Conservation (phyloP, 805 yeast genomes). For the Pichia nanzhaoensis region DNA sequence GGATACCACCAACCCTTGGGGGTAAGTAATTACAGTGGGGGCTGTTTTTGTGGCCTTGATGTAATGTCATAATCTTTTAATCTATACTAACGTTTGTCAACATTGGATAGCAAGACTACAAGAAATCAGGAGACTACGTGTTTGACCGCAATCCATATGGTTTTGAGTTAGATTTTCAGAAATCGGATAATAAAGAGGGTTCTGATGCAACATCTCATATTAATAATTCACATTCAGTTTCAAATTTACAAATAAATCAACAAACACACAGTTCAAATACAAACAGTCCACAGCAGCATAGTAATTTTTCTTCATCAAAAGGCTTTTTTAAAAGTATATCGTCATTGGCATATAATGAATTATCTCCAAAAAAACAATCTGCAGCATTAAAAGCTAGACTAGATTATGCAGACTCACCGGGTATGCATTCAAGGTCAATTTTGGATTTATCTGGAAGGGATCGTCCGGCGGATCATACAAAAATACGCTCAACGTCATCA, state of each 20-base stretch:
- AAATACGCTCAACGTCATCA: slow-evolving; percentile 7
- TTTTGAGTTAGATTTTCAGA: slow-evolving; percentile 7
- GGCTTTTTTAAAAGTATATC: slow-evolving; percentile 12
- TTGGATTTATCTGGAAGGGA: slow-evolving; percentile 10
- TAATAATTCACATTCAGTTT: slow-evolving; percentile 5
- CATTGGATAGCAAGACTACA: background rate
- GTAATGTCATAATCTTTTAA: too few relatives aligned
- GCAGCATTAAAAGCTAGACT: slow-evolving; percentile 11
- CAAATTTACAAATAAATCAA: slow-evolving; percentile 7
- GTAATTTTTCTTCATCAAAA: background rate
- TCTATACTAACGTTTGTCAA: too few relatives aligned
- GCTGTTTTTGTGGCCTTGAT: too few relatives aligned
- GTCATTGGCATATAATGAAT: slow-evolving; percentile 9
- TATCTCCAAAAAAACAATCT: slow-evolving; percentile 7
- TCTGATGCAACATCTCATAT: background rate
- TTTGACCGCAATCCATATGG: slow-evolving; percentile 9
- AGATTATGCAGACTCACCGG: slow-evolving; percentile 10
- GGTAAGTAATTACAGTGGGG: slow-evolving; percentile 17
- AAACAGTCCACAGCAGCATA: background rate
- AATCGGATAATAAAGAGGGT: background rate
- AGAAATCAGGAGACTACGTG: slow-evolving; percentile 7
- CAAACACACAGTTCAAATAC: background rate
- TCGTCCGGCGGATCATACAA: slow-evolving; percentile 9
- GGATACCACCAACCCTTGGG: slow-evolving; percentile 30
- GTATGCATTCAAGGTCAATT: slow-evolving; percentile 11